Conservation (phyloP, 345 rosid genomes). For the Fremontodendron californicum region DNA sequence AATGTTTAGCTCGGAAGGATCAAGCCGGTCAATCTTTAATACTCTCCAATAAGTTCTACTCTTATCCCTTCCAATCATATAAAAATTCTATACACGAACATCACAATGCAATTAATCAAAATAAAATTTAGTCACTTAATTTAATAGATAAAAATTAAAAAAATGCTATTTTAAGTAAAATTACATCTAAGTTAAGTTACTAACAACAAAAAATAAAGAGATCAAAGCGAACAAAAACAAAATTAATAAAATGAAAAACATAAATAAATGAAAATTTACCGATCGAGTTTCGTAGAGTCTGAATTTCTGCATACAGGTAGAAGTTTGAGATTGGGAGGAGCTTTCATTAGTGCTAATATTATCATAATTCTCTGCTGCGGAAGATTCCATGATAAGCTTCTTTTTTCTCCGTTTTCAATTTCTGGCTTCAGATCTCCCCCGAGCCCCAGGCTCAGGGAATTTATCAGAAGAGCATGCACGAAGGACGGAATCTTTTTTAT, state of each 20-base stretch:
- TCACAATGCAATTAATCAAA: conserved; percentile 5
- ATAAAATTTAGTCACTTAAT: conserved; percentile 1
- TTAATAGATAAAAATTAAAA: neutral
- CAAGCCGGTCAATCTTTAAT: conserved; percentile 67
- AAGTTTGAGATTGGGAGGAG: conserved; percentile 15
- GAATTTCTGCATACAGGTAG: conserved; percentile 55
- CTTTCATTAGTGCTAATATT: conserved; percentile 1
- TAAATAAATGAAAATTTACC: conserved; percentile 30
- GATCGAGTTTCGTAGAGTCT: conserved; percentile 77
- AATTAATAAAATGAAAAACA: neutral
- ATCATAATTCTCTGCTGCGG: conserved; percentile 2
- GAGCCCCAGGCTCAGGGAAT: conserved; percentile 73
- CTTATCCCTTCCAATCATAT: conserved; percentile 76
- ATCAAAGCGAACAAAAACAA: conserved; percentile 1
- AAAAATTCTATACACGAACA: conserved; percentile 49
- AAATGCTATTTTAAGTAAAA: neutral
- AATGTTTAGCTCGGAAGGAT: conserved; percentile 67
- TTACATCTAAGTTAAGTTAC: neutral
- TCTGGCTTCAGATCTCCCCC: conserved; percentile 48
- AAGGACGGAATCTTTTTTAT: neutral
- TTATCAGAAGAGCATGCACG: conserved; percentile 49
- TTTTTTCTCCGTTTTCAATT: neutral
- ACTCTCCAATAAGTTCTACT: conserved; percentile 68
- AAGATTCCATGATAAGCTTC: conserved; percentile 20
- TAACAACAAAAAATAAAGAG: neutral